Conservation (phyloP, 2,329 filamentous ascomycete species). For the Penicillium paneum region DNA sequence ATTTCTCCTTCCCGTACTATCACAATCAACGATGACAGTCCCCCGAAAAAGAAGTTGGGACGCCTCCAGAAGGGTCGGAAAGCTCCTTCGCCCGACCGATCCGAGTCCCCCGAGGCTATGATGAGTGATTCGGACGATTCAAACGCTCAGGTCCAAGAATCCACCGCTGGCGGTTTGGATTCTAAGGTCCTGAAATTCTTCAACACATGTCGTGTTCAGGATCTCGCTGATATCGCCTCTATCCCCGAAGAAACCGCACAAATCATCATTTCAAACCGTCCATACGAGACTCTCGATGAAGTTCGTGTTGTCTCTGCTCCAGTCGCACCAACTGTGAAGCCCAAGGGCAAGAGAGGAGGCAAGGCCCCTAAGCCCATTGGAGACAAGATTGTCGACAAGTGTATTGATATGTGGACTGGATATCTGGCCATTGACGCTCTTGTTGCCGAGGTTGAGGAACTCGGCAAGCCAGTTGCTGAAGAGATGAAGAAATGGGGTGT, state of each 20-base stretch:
- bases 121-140: conserved; percentile 48
- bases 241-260: conserved; percentile 68
- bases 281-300: conserved; percentile 65
- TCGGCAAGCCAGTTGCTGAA: conserved; percentile 64
- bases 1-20: conserved; percentile 25
- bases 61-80: conserved; percentile 53
- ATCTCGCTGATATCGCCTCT: conserved; percentile 77
- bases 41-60: conserved; percentile 29
- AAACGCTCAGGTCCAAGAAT: conserved; percentile 38
- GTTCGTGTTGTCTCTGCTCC: conserved; percentile 62
- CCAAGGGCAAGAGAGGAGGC: conserved; percentile 48
- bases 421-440: conserved; percentile 81
- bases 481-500: conserved; percentile 68
- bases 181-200: conserved; percentile 71
- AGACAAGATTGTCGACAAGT: conserved; percentile 64
- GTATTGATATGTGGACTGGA: conserved; percentile 69
- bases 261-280: conserved; percentile 68
- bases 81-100: conserved; percentile 28
- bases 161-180: conserved; percentile 48
- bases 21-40: conserved; percentile 17
- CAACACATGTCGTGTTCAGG: conserved; percentile 71
- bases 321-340: conserved; percentile 37
- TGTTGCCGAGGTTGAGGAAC: conserved; percentile 69
- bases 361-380: conserved; percentile 57
- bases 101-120: conserved; percentile 35